Evolutionary conservation across 495 filamentous ascomycete species (phyloP).

Genomic region (Pyrenula aspistea): DNA sequence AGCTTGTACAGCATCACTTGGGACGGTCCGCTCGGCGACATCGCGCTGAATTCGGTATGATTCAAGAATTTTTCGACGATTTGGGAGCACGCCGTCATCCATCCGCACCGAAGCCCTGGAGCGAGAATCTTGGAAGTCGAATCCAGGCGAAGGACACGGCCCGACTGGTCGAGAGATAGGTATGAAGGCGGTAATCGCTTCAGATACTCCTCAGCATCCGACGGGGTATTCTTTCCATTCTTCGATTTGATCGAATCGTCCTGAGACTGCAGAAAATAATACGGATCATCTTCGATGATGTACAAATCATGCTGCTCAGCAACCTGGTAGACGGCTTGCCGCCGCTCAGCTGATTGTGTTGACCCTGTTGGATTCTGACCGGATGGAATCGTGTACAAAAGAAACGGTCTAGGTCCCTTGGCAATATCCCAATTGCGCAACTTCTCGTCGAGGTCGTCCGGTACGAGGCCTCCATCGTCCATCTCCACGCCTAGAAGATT

Average conservation of each 20-base stretch:
- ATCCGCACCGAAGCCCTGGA: constrained; percentile 17
- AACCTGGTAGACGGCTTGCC: constrained; percentile 51
- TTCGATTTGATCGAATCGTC: constrained; percentile 22
- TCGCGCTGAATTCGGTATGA: constrained; percentile 8
- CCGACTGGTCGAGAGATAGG: constrained; percentile 37
- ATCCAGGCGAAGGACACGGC: constrained; percentile 41
- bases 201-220: constrained; percentile 3
- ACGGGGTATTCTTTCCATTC: constrained; percentile 5
- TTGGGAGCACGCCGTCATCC: constrained; percentile 16
- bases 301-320: constrained; percentile 58
- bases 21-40: constrained; percentile 13
- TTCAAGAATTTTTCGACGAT: constrained; percentile 13
- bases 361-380: constrained; percentile 76
- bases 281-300: constrained; percentile 75
- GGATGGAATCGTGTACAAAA: constrained; percentile 45
- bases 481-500: constrained; percentile 36
- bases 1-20: constrained; percentile 18
- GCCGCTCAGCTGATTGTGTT: constrained; percentile 45
- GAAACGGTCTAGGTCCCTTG: constrained; percentile 8
- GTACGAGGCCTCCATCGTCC: constrained; percentile 66
- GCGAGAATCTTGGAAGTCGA: constrained; percentile 19
- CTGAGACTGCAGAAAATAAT: constrained; percentile 20
- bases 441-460: constrained; percentile 5
- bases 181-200: constrained; percentile 32
- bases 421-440: constrained; percentile 10